Evolutionary conservation across 2,329 filamentous ascomycete species (phyloP), one percentile per base, ranked within the genome.

Genomic region (Scedosporium minutisporum): DNA sequence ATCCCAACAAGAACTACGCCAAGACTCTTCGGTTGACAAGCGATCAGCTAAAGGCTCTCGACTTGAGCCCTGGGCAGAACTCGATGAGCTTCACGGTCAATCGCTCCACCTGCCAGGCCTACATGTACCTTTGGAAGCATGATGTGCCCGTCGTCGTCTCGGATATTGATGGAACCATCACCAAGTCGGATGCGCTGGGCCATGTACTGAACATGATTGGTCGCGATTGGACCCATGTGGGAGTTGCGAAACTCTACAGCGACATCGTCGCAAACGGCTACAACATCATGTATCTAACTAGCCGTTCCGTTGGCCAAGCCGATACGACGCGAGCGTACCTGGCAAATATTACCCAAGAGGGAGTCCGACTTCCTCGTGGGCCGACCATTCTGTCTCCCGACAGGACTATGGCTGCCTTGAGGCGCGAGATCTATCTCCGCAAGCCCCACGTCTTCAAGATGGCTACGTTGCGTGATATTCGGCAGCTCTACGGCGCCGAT

Each of bases 361-460:
- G 88, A 33, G 96, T 91, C 76, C 86, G 85, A 58, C 78, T 99
- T 44, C 95, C 95, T 0, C 88, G 88, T 67, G 95, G 96, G 0
- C 95, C 95, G 0, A 96, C 96, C 0, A 97, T 99, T 66, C 86
- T 97, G 75, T 96, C 90, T 42, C 96, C 95, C 0, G 95, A 99
- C 74, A 84, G 95, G 62, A 97, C 93, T 1, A 96, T 97, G 77
- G 93, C 96, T 6, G 96, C 95, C 0, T 76, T 99, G 33, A 84
- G 95, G 63, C 87, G 95, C 58, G 95, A 99, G 73, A 86, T 99
- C 5, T 99, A 99, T 72, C 81, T 99, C 27, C 86, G 95, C 61
- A 97, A 99, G 73, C 96, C 95, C 0, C 93, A 99, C 71, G 91
- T 99, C 6, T 99, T 99, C 84, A 99, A 99, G 76, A 99, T 99